Evolutionary conservation across 75 land plant genomes (phyloP).

Genomic region (Adiantum capillusveneris): DNA sequence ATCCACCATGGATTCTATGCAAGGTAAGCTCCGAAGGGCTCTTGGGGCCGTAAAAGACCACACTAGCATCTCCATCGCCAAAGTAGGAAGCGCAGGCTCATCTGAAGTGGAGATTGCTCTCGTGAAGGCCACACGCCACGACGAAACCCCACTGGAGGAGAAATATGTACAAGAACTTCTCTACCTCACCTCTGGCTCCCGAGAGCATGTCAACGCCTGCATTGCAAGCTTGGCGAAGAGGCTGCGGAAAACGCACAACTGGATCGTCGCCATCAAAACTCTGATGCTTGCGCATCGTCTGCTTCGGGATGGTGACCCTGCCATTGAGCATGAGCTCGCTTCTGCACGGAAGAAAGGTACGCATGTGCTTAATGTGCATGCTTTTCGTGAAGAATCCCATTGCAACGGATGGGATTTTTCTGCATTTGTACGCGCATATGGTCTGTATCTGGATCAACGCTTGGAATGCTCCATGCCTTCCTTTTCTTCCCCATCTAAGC

Average conservation of each 20-base stretch:
- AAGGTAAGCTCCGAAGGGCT: slow-evolving; percentile 35
- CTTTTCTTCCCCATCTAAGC: not conserved
- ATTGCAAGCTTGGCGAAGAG: slow-evolving; percentile 46
- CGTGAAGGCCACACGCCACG: slow-evolving; percentile 89
- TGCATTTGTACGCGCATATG: slow-evolving; percentile 82
- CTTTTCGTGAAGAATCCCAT: slow-evolving; percentile 64
- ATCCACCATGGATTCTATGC: no score
- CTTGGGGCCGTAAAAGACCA: slow-evolving; percentile 84
- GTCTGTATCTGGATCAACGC: slow-evolving; percentile 70
- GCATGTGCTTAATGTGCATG: slow-evolving; percentile 61
- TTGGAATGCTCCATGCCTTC: slow-evolving; percentile 48
- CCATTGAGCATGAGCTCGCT: slow-evolving; percentile 74
- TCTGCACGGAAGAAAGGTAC: slow-evolving; percentile 61
- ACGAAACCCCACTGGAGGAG: slow-evolving; percentile 68
- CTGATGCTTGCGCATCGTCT: slow-evolving; percentile 78
- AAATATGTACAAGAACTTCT: slow-evolving; percentile 63
- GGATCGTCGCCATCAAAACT: slow-evolving; percentile 88
- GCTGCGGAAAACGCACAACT: slow-evolving; percentile 63
- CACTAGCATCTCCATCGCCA: slow-evolving; percentile 78
- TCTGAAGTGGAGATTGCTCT: slow-evolving; percentile 74
- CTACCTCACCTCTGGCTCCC: slow-evolving; percentile 58
- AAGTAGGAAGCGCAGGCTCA: slow-evolving; percentile 40
- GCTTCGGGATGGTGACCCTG: slow-evolving; percentile 68
- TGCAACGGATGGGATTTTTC: slow-evolving; percentile 80
- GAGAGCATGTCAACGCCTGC: slow-evolving; percentile 58